These are phyloP conservation scores for Pontederia paniculata DNA, from an alignment of 176 grass and related monocot genomes.

Conservation along the genomic window DNA sequence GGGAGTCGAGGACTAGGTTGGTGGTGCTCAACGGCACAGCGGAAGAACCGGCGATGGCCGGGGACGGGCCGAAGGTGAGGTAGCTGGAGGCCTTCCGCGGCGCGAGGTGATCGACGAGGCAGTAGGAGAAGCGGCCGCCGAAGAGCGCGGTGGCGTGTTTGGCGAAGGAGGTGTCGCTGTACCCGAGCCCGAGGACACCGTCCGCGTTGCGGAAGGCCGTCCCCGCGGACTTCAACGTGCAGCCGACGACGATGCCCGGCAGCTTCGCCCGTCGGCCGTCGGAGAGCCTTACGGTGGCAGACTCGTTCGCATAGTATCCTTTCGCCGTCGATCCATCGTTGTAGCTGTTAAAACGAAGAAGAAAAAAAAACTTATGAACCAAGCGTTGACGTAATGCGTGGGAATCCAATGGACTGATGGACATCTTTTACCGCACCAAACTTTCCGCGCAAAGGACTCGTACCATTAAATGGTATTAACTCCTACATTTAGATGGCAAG, in stretches of 20 bases:
- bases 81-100: constrained; percentile 42
- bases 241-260: constrained; percentile 51
- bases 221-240: constrained; percentile 42
- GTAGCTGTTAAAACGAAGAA: constrained; percentile 48
- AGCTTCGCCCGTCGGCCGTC: constrained; percentile 44
- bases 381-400: neutral
- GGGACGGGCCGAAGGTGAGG: constrained; percentile 54
- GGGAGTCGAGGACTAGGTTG: constrained; percentile 20
- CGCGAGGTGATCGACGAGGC: constrained; percentile 52
- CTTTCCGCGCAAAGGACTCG: no score
- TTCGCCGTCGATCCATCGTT: constrained; percentile 41
- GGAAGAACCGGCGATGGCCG: constrained; percentile 13
- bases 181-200: constrained; percentile 59
- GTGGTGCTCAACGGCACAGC: constrained; percentile 18
- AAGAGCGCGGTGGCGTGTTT: constrained; percentile 30
- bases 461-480: no score
- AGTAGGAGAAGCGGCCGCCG: constrained; percentile 74
- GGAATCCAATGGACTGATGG: no score
- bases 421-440: no score
- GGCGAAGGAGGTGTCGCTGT: constrained; percentile 44
- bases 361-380: neutral
- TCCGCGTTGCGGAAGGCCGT: constrained; percentile 41
- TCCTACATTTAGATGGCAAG: no score
- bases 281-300: constrained; percentile 46
- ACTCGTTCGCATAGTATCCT: constrained; percentile 60